Evolutionary conservation across 805 yeast species (phyloP), one percentile per base, ranked within the genome.

Genomic region (Wickerhamomyces bovis): DNA sequence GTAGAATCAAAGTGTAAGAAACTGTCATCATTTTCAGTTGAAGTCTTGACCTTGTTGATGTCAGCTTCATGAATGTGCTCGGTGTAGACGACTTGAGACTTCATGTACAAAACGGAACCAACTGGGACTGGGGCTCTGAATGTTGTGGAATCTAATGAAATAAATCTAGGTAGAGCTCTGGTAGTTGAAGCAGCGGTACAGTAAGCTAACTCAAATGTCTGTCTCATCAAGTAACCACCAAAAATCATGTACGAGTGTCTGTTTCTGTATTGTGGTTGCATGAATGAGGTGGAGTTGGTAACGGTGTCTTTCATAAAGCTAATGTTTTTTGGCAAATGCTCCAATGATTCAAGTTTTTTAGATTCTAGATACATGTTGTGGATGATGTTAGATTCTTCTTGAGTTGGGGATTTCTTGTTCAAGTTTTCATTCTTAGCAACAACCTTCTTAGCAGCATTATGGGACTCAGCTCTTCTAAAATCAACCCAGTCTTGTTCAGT

Each of bases 241-340:
- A 90, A 90, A 41, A 90, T 87, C 88, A 89, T 89, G 67, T 85
- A 88, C 4, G 95, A 85, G 63, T 90, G 96, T 63, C 96, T 79
- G 71, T 90, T 90, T 68, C 97, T 80, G 69, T 89, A 90, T 69
- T 90, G 97, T 2, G 97, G 97, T 67, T 90, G 97, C 92, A 90
- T 92, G 66, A 89, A 81, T 58, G 83, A 76, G 7, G 96, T 87
- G 11, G 95, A 85, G 44, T 77, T 71, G 44, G 86, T 75, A 44
- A 65, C 69, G 1, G 97, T 83, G 51, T 87, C 83, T 43, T 77
- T 74, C 95, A 89, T 85, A 54, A 77, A 77, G 40, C 73, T 69
- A 26, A 83, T 64, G 51, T 77, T 77, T 21, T 64, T 65, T n/a
- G 84, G 83, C 47, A 68, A 64, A 7, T 62, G 48, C 8, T 62